Percentiles rank a stretch among this genome's conserved stretches.
Conservation (phyloP, 2,329 filamentous ascomycete genomes). For the Taxawa tesnikishii region DNA sequence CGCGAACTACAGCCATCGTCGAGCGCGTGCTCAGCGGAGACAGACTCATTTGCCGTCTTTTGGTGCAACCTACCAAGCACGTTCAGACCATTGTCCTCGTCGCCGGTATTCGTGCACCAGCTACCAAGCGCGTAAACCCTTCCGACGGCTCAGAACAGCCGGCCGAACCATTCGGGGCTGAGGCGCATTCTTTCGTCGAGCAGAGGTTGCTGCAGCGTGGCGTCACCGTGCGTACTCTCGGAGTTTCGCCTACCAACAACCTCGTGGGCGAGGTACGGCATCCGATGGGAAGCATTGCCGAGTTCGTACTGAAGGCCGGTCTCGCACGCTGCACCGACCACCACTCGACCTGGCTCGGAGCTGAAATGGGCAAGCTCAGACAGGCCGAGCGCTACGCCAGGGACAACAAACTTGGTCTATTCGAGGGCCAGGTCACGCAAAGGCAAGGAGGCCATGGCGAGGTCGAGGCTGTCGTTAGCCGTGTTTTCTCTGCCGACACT, state of each 20-base stretch:
- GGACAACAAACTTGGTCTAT: constrained; percentile 62
- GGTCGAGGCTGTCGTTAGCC: constrained; percentile 70
- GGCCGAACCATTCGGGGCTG: constrained; percentile 80
- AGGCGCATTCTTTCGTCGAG: constrained; percentile 82
- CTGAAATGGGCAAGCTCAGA: constrained; percentile 75
- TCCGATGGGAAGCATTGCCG: constrained; percentile 78
- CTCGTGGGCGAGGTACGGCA: constrained; percentile 82
- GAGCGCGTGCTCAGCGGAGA: constrained; percentile 89
- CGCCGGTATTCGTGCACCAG: constrained; percentile 77
- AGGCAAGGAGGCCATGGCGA: constrained; percentile 50
- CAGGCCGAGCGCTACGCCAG: constrained; percentile 80
- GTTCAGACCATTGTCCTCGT: constrained; percentile 78
- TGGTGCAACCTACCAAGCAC: constrained; percentile 73
- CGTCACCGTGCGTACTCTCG: constrained; percentile 71
- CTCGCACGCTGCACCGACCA: constrained; percentile 89
- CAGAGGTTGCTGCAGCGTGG: constrained; percentile 72
- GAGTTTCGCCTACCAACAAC: constrained; percentile 79
- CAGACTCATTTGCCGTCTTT: constrained; percentile 70
- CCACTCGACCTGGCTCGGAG: constrained; percentile 83
- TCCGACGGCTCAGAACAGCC: constrained; percentile 70
- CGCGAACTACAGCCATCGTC: too few species aligned
- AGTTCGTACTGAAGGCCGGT: constrained; percentile 78
- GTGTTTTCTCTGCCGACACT: constrained; percentile 80
- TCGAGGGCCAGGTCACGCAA: constrained; percentile 62
- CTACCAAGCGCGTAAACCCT: constrained; percentile 73